A percentile compares a stretch with the other conserved stretches of the same genome.
phyloP scores from a whole-genome alignment of 2,329 filamentous ascomycete species.

The Talaromyces sp. region DNA sequence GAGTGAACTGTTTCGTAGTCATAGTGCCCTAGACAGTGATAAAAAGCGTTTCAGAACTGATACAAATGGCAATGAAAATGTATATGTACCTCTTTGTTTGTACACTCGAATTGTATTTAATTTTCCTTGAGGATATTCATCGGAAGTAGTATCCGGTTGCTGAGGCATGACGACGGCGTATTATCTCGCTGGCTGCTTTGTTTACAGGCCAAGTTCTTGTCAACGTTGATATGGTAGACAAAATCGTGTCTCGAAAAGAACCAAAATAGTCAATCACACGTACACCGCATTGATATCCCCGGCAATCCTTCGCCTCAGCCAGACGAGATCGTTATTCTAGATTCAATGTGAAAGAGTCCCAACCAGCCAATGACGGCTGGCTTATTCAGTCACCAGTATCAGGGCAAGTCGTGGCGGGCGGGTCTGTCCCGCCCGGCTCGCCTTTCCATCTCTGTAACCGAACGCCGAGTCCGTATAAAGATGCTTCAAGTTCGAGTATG shows the following conservation, averaged over 20 bases:
- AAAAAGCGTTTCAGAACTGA: neutral
- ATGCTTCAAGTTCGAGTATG: neutral
- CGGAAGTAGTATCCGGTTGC: neutral
- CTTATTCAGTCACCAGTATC: neutral
- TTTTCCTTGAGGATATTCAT: constrained; percentile 2
- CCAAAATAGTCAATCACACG: neutral
- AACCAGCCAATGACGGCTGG: neutral
- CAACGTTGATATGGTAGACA: neutral
- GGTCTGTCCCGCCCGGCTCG: constrained; percentile 2
- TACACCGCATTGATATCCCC: neutral
- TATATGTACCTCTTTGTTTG: constrained; percentile 7
- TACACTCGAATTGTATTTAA: constrained; percentile 9
- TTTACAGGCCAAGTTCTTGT: neutral
- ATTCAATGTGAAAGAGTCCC: neutral
- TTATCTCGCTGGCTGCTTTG: neutral
- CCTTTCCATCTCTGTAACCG: neutral
- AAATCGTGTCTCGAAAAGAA: neutral
- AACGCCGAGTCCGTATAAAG: neutral
- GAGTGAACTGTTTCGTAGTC: constrained; percentile 11
- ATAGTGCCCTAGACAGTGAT: constrained; percentile 1
- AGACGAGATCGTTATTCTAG: neutral
- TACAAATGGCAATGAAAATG: neutral
- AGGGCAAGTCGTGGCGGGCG: constrained; percentile 3
- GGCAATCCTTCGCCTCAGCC: neutral
- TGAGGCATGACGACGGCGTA: neutral